Base-by-base conservation (phyloP, 352 stramenopile genomes). In the Globisporangium paroecandrum region DNA sequence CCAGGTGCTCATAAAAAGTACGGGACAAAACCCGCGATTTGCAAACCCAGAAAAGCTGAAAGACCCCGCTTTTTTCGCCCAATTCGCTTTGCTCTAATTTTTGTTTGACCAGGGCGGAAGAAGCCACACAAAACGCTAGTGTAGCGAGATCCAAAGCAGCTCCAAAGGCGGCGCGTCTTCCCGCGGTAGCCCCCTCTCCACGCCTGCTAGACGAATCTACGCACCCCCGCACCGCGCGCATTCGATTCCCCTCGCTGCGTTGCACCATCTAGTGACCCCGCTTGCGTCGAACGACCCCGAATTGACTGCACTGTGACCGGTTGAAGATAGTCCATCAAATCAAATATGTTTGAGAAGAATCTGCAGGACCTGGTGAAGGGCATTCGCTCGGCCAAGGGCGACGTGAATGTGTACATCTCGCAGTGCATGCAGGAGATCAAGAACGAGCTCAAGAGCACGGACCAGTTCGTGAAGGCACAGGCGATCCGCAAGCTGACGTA, bases 291-390 rank as follows among this genome's bases (percentile, higher is more conserved):
- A 32, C 32, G n/a, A 47, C 56, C 56, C 20, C 56, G 32, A 47
- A 32, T 29, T 62, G 56, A 46, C 56, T 62, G 32, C 29, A 29
- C 36, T 27, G 22, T 22, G 55, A 24, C 55, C 29, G 27, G 10
- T 60, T 46, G 27, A 60, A 60, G 13, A 20, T 62, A 22, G 49
- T 69, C 32, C 54, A 64, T 25, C 22, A 56, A 34, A 64, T 22
- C 22, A 56, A 34, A 36, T 29, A 99, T 99, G 96, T 99, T 99
- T 76, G 96, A 99, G 84, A 99, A 99, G 85, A 98, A 90, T 46
- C 80, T 99, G 54, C 95, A 98, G 71, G 98, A 99, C 77, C 82
- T 99, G 41, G 97, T 99, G 12, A 99, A 99, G 83, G 97, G 98
- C 68, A 99, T 99, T 75, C 97, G 98, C 62, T 96, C 94, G 60